phyloP scores from a whole-genome alignment of 2,329 filamentous ascomycete species.

The Penicillium sp. region DNA sequence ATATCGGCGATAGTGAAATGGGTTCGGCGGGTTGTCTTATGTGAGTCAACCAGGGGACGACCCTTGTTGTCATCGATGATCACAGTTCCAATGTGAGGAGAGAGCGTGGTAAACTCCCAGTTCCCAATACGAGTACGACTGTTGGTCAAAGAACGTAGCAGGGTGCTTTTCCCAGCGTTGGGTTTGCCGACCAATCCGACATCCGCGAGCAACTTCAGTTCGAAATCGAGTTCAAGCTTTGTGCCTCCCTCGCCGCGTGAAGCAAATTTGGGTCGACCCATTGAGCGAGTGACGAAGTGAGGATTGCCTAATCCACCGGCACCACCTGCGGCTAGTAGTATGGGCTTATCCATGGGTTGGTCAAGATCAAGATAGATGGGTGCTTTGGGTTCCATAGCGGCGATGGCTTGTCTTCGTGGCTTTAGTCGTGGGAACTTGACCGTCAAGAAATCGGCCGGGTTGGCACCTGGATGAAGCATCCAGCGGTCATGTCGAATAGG shows the following conservation, averaged over 20 bases:
- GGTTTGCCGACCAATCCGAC: slow-evolving; percentile 90
- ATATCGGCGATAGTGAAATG: slow-evolving; percentile 94
- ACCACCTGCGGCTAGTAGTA: slow-evolving; percentile 80
- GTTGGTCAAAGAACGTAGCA: slow-evolving; percentile 80
- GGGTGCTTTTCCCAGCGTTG: slow-evolving; percentile 92
- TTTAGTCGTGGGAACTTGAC: slow-evolving; percentile 54
- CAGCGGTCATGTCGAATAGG: slow-evolving; percentile 62
- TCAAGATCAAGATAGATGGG: slow-evolving; percentile 70
- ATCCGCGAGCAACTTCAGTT: slow-evolving; percentile 91
- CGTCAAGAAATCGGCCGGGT: slow-evolving; percentile 61
- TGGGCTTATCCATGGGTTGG: slow-evolving; percentile 71
- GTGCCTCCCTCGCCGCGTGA: slow-evolving; percentile 78
- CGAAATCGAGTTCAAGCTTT: slow-evolving; percentile 73
- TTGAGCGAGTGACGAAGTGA: slow-evolving; percentile 75
- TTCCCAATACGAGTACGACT: slow-evolving; percentile 83
- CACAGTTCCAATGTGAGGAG: slow-evolving; percentile 93
- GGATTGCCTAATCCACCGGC: slow-evolving; percentile 89
- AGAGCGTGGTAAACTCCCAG: slow-evolving; percentile 95
- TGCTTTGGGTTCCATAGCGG: slow-evolving; percentile 62
- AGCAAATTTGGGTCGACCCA: slow-evolving; percentile 74
- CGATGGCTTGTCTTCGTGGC: slow-evolving; percentile 52
- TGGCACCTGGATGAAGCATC: slow-evolving; percentile 76
- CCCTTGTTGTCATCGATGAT: slow-evolving; percentile 83
- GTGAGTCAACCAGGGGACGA: slow-evolving; percentile 53
- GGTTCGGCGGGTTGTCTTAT: slow-evolving; percentile 55